These are phyloP conservation scores for Salisapilia sapeloensis DNA, from an alignment of 352 stramenopile genomes.

Conservation along the genomic window DNA sequence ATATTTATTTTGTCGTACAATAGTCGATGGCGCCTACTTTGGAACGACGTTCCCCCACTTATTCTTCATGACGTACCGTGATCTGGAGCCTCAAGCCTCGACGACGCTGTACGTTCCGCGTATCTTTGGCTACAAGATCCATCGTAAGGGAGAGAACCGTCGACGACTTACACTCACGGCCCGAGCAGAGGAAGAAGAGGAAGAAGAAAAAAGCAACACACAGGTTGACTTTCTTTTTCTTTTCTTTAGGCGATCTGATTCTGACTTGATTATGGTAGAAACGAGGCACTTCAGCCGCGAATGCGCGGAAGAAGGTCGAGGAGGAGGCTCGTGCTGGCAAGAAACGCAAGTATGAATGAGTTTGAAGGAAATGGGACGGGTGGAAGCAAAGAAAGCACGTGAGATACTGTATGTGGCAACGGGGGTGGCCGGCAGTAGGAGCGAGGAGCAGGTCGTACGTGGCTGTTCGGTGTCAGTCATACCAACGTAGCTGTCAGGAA, in stretches of 20 bases:
- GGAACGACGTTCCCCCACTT: conserved; percentile 97
- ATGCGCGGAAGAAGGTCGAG: too few relatives aligned
- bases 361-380: too few relatives aligned
- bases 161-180: conserved; percentile 64
- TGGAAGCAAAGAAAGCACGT: too few relatives aligned
- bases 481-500: too few relatives aligned
- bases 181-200: conserved; percentile 66
- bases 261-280: too few relatives aligned
- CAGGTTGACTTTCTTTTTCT: conserved; percentile 28
- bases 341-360: too few relatives aligned
- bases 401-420: too few relatives aligned
- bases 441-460: too few relatives aligned
- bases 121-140: conserved; percentile 88
- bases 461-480: too few relatives aligned
- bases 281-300: too few relatives aligned
- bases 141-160: conserved; percentile 75
- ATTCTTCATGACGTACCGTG: conserved; percentile 96
- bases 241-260: conserved; percentile 2
- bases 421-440: too few relatives aligned
- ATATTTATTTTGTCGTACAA: conserved; percentile 1
- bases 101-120: conserved; percentile 79
- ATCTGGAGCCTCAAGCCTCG: conserved; percentile 69
- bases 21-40: conserved; percentile 95
- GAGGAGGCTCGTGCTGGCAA: too few relatives aligned
- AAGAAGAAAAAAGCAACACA: conserved; percentile 22